Evolutionary conservation across 1,284 basidiomycete species (phyloP), one percentile per base, ranked within the genome.

Genomic region (Xerocomus minutiporus): DNA sequence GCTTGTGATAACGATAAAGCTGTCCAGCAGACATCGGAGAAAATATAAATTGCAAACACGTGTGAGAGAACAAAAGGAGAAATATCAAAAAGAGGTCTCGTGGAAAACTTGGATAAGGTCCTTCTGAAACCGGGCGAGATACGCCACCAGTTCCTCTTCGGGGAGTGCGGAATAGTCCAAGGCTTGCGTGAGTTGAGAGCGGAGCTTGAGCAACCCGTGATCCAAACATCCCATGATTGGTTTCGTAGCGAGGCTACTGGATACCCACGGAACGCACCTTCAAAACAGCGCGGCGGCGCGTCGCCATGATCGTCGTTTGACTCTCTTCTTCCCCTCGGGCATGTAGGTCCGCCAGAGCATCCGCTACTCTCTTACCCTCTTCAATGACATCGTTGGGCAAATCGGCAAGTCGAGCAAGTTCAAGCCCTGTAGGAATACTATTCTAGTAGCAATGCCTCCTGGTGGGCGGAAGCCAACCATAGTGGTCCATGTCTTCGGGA

Each of bases 371-470:
- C 53, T 71, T 77, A 6, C 80, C 86, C 64, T 86, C 83, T 1
- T 61, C 57, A 44, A 92, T 65, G 7, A 93, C 81, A 43, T 86
- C 78, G 0, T 68, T 59, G 0, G 93, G 93, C 0, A 97, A 74
- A 63, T 93, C 87, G 0, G 91, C 92, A 1, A 94, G 77, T 44
- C 82, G 80, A 13, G 93, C 92, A 25, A 95, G 79, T 59, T 94
- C 88, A 9, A 97, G 73, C 2, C 93, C 93, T 87, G 40, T 43
- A 5, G 28, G n/a, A 2, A 40, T 13, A 31, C 17, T 42, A 15
- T 28, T 48, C 23, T 15, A 50, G 4, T 11, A 42, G 2, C 1
- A n/a, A 25, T 25, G 32, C 23, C 6, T 13, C 8, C 26, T 26
- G 42, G 31, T 25, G 36, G 29, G 50, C 3, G 23, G 39, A 17